Evolutionary conservation across 2,329 filamentous ascomycete genomes (phyloP).

Genomic region (Aspergillus sp.): DNA sequence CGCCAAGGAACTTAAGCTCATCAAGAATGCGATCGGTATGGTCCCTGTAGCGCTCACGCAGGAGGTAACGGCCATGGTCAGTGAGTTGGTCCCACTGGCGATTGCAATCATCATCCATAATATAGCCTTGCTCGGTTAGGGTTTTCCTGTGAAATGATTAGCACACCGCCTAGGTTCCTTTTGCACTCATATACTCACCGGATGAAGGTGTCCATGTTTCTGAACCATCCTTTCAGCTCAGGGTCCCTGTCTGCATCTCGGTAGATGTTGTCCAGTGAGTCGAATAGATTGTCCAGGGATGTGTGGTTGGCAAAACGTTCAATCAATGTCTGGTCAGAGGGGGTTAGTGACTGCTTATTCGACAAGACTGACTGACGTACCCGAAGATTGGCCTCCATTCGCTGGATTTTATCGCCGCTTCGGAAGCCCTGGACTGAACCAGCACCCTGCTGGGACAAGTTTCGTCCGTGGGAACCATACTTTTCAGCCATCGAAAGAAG

Average conservation of each 20-base stretch:
- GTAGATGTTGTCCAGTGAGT: conserved; percentile 83
- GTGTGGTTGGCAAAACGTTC: conserved; percentile 96
- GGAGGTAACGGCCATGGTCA: conserved; percentile 80
- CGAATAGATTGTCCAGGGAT: conserved; percentile 81
- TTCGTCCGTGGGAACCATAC: conserved; percentile 74
- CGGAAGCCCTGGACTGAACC: conserved; percentile 73
- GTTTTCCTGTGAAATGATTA: conserved; percentile 57
- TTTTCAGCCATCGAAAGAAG: conserved; percentile 80
- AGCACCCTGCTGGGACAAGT: conserved; percentile 63
- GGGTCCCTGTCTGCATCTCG: conserved; percentile 80
- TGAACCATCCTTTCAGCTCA: conserved; percentile 90
- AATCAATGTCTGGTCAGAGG: conserved; percentile 67
- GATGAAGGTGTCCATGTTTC: conserved; percentile 71
- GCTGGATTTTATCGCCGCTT: conserved; percentile 61
- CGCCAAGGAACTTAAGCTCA: conserved; percentile 83
- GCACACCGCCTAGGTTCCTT: background rate
- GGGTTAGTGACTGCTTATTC: conserved; percentile 50
- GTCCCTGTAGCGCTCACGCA: conserved; percentile 81
- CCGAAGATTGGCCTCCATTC: conserved; percentile 78
- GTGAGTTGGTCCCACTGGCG: conserved; percentile 82
- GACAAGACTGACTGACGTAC: conserved; percentile 48
- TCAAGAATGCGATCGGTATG: conserved; percentile 86
- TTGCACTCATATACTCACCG: conserved; percentile 38
- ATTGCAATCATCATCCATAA: conserved; percentile 78
- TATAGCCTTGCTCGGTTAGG: conserved; percentile 85